Conservation (phyloP, 1,284 basidiomycete species). For the Acaromyces ingoldii region DNA sequence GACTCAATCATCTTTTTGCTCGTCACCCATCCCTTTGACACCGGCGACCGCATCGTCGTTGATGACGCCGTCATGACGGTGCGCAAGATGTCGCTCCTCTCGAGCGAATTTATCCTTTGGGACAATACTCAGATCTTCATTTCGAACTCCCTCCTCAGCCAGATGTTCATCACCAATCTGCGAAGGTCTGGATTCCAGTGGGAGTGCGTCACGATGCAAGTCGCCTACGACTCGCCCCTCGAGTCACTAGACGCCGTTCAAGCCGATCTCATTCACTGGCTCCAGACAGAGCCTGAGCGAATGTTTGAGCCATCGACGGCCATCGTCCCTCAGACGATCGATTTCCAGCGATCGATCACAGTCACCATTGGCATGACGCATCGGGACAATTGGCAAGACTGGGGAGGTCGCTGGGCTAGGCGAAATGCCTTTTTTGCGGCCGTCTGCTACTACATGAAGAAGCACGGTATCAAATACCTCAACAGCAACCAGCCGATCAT, state of each 20-base stretch:
- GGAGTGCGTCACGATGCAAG: slow-evolving; percentile 39
- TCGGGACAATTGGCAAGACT: slow-evolving; percentile 47
- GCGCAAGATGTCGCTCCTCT: slow-evolving; percentile 45
- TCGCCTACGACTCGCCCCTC: slow-evolving; percentile 42
- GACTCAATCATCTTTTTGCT: slow-evolving; percentile 50
- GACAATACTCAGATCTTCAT: slow-evolving; percentile 44
- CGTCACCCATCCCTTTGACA: slow-evolving; percentile 47
- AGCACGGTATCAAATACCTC: slow-evolving; percentile 43
- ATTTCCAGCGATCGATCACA: slow-evolving; percentile 41
- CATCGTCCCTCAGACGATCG: slow-evolving; percentile 40
- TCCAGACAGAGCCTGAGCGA: slow-evolving; percentile 45
- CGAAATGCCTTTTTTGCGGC: slow-evolving; percentile 45
- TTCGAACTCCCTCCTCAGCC: slow-evolving; percentile 35
- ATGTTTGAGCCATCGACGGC: slow-evolving; percentile 43
- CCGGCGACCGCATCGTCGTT: slow-evolving; percentile 41
- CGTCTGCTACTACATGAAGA: slow-evolving; percentile 43
- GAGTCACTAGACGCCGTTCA: slow-evolving; percentile 45
- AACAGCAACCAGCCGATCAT: slow-evolving; percentile 36
- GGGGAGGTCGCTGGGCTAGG: slow-evolving; percentile 41
- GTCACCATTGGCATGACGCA: slow-evolving; percentile 48
- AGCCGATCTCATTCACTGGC: slow-evolving; percentile 47
- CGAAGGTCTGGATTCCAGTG: slow-evolving; percentile 44
- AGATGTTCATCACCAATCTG: slow-evolving; percentile 41
- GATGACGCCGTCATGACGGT: slow-evolving; percentile 31
- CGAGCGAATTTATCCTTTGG: slow-evolving; percentile 35